These are phyloP conservation scores for Tricholoma bakamatsutake DNA, from an alignment of 768 basidiomycete species.

Conservation along the genomic window DNA sequence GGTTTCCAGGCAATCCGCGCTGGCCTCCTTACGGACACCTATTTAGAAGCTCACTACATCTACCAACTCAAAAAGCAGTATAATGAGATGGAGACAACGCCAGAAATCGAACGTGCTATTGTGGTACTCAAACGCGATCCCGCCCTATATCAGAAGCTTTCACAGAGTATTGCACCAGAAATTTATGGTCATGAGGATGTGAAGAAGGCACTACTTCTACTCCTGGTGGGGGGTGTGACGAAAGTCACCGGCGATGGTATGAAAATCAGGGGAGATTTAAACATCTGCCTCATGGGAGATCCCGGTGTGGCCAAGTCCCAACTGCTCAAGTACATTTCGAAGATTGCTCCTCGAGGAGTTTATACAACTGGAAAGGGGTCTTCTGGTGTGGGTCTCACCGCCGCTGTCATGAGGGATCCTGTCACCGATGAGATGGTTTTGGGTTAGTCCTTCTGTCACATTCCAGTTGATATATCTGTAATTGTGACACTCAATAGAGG, in stretches of 20 bases:
- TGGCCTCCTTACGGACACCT: conserved; percentile 94
- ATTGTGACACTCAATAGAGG: conserved; percentile 55
- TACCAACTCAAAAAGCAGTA: conserved; percentile 98
- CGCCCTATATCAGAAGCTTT: conserved; percentile 80
- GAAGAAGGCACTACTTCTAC: conserved; percentile 88
- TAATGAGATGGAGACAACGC: conserved; percentile 87
- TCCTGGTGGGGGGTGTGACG: conserved; percentile 94
- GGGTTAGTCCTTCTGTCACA: conserved; percentile 46
- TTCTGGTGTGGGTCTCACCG: conserved; percentile 97
- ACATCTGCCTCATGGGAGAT: conserved; percentile 98
- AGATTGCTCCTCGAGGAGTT: conserved; percentile 94
- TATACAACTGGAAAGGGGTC: conserved; percentile 99
- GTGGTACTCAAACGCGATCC: conserved; percentile 66
- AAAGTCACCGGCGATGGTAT: conserved; percentile 96
- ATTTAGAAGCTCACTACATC: conserved; percentile 86
- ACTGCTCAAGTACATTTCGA: conserved; percentile 95
- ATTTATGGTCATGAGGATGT: conserved; percentile 98
- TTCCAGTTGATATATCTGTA: background rate
- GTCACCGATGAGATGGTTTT: conserved; percentile 99
- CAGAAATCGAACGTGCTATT: conserved; percentile 70
- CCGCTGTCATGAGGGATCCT: conserved; percentile 98
- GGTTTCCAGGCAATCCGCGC: conserved; percentile 97
- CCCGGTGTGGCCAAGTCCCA: conserved; percentile 99
- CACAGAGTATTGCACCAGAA: conserved; percentile 94
- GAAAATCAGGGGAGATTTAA: conserved; percentile 98